Evolutionary conservation across 2,329 filamentous ascomycete species (phyloP).

Genomic region (Penicillium sp.): DNA sequence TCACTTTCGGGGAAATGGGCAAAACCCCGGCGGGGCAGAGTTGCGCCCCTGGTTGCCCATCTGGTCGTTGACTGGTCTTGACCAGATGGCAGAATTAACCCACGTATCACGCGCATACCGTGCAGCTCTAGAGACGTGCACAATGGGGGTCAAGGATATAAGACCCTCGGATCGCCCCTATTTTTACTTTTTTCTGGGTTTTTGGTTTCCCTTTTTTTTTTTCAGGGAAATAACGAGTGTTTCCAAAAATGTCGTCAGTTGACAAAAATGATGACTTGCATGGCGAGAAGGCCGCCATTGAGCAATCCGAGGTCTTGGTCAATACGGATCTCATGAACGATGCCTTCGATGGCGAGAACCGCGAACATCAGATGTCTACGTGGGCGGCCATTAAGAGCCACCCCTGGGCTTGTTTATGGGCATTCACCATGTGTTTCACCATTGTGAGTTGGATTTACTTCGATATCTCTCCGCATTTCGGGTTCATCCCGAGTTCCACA

Average conservation of each 20-base stretch:
- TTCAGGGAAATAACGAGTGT: neutral
- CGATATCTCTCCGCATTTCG: neutral
- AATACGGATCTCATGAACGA: conserved; percentile 36
- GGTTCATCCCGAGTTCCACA: neutral
- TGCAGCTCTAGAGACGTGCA: neutral
- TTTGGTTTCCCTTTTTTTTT: neutral
- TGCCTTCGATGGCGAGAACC: conserved; percentile 39
- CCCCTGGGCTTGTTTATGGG: conserved; percentile 43
- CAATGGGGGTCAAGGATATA: neutral
- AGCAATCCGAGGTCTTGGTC: conserved; percentile 30
- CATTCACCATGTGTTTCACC: conserved; percentile 44
- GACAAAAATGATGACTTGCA: neutral
- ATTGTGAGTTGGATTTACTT: conserved; percentile 34
- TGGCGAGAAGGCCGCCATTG: conserved; percentile 17
- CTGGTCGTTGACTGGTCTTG: neutral
- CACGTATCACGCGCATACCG: conserved; percentile 3
- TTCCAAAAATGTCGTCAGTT: neutral
- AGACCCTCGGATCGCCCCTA: neutral
- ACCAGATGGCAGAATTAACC: neutral
- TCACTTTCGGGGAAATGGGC: neutral
- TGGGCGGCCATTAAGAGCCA: conserved; percentile 35
- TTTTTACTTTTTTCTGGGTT: neutral
- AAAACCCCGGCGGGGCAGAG: neutral
- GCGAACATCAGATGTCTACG: conserved; percentile 37
- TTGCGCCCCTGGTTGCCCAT: neutral